Percentiles rank a stretch among this genome's conserved stretches.
phyloP scores from a whole-genome alignment of 441 rosid genomes.

The Corymbia calophylla region DNA sequence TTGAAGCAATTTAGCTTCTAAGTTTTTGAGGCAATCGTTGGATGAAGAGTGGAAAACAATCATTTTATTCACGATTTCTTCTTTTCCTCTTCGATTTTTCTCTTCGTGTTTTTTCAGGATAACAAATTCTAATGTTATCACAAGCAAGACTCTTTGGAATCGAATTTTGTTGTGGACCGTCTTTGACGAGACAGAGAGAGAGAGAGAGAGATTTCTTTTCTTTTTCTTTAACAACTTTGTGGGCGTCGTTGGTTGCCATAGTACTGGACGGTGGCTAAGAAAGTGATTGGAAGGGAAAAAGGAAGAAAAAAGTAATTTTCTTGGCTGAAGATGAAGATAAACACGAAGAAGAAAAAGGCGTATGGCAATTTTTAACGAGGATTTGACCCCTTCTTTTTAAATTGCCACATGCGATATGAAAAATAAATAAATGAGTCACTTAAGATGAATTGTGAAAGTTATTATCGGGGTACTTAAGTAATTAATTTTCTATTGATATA shows the following conservation, averaged over 20 bases:
- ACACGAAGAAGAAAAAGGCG: neutral
- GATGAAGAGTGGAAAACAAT: neutral
- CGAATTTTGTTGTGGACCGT: neutral
- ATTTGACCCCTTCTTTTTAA: neutral
- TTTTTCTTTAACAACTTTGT: too few relatives aligned
- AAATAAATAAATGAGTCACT: too few relatives aligned
- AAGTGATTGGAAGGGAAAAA: neutral
- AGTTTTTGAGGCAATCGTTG: neutral
- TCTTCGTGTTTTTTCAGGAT: neutral
- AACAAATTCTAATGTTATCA: too few relatives aligned
- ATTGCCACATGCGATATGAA: too few relatives aligned
- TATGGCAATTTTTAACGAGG: neutral
- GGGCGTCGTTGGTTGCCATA: neutral
- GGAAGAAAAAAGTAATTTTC: neutral
- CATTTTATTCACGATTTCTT: neutral
- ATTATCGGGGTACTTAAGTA: neutral
- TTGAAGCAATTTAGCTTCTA: neutral
- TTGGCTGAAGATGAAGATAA: neutral
- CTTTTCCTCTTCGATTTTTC: neutral
- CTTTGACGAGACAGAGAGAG: fast-evolving
- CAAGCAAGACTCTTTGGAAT: neutral
- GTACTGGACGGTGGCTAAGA: neutral
- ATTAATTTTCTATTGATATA: fast-evolving
- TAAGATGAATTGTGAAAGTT: too few relatives aligned
- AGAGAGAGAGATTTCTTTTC: too few relatives aligned